phyloP scores from a whole-genome alignment of 345 rosid species.

The Xanthoceras sorbifolium region DNA sequence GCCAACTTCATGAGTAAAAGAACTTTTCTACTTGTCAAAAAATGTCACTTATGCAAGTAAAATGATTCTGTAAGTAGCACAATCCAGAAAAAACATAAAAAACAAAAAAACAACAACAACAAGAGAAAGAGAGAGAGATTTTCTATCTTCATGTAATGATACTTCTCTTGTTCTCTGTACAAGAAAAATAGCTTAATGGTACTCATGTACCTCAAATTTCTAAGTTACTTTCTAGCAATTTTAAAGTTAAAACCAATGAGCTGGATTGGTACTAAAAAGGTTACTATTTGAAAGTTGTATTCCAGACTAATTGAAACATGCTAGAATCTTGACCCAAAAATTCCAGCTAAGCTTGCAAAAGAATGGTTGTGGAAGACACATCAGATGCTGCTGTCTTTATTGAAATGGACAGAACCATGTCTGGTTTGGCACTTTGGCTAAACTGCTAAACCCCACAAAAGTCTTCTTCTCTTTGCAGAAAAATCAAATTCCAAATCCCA shows the following conservation, averaged over 20 bases:
- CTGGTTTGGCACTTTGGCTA: slow-evolving; percentile 14
- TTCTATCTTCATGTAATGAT: no score
- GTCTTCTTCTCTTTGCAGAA: slow-evolving; percentile 23
- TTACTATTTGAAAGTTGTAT: slow-evolving; percentile 9
- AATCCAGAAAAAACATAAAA: neutral
- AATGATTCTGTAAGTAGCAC: slow-evolving; percentile 4
- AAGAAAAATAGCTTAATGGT: neutral
- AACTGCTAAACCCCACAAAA: slow-evolving; percentile 13
- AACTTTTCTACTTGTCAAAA: no score
- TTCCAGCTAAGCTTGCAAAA: slow-evolving; percentile 31
- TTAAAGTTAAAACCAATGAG: slow-evolving; percentile 22
- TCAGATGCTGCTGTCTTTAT: slow-evolving; percentile 25
- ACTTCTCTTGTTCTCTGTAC: slow-evolving; percentile 1
- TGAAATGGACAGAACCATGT: slow-evolving; percentile 35
- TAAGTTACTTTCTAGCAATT: slow-evolving; percentile 20
- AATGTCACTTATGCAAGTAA: no score
- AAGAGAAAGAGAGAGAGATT: no score
- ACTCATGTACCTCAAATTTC: slow-evolving; percentile 26
- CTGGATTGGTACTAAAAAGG: slow-evolving; percentile 26
- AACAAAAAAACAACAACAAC: neutral
- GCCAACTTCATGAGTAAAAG: no score
- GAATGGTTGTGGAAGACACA: slow-evolving; percentile 16
- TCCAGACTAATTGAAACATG: slow-evolving; percentile 25
- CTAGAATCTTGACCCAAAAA: slow-evolving; percentile 27
- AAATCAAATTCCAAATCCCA: slow-evolving; percentile 31